Conservation (phyloP, 2,329 filamentous ascomycete species). For the Bipolaris bicolor region DNA sequence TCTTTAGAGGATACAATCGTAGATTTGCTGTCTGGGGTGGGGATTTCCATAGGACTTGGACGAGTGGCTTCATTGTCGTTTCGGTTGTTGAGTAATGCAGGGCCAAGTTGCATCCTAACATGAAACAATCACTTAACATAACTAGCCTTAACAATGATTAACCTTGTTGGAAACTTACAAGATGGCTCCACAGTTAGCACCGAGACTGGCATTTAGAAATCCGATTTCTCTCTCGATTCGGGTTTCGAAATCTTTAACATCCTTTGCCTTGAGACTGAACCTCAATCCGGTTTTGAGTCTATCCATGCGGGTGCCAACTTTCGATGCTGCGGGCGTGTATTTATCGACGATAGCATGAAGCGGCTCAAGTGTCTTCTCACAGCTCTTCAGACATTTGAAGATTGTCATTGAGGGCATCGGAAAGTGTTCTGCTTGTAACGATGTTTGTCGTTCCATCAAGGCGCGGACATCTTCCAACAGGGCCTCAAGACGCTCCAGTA, state of each 20-base stretch:
- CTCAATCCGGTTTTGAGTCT: constrained; percentile 12
- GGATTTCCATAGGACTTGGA: neutral
- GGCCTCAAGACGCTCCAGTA: constrained; percentile 12
- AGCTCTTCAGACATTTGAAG: constrained; percentile 14
- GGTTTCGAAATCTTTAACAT: constrained; percentile 13
- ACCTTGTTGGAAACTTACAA: constrained; percentile 9
- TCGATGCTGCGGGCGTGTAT: neutral
- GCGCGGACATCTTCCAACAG: constrained; percentile 11
- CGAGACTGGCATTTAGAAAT: constrained; percentile 10
- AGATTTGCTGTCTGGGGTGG: neutral
- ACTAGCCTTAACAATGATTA: no score
- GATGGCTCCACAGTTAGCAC: constrained; percentile 12
- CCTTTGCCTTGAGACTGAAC: constrained; percentile 17
- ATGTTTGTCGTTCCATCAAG: constrained; percentile 10
- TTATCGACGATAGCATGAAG: constrained; percentile 4
- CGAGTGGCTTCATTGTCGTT: neutral
- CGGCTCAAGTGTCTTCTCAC: constrained; percentile 14
- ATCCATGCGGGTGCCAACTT: neutral
- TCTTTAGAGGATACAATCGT: neutral
- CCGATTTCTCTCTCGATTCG: constrained; percentile 16
- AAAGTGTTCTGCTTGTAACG: constrained; percentile 9
- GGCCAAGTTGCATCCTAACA: constrained; percentile 1
- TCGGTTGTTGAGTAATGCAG: neutral
- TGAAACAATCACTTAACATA: neutral
- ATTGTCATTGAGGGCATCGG: constrained; percentile 21